These are phyloP conservation scores for Fusarium sp. DNA, from an alignment of 2,329 filamentous ascomycete genomes.

Conservation along the genomic window DNA sequence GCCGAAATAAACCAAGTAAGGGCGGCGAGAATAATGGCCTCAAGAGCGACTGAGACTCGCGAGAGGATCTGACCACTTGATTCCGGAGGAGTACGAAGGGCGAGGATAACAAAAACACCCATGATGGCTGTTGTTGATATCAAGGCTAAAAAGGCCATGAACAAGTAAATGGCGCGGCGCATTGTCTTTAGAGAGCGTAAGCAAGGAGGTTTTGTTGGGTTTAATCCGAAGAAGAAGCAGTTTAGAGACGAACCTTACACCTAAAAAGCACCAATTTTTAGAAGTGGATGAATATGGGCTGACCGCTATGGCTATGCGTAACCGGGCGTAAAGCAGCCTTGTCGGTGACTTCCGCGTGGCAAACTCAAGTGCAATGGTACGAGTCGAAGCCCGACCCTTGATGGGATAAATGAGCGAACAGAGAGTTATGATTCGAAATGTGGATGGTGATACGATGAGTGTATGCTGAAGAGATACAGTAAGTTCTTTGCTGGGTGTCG, in stretches of 20 bases:
- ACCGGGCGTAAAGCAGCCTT: conserved; percentile 13
- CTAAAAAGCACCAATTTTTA: conserved; percentile 4
- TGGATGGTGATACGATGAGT: not conserved
- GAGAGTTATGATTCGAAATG: not conserved
- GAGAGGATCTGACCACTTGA: conserved; percentile 38
- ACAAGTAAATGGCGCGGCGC: conserved; percentile 31
- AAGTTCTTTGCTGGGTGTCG: not conserved
- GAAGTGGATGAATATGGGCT: not conserved
- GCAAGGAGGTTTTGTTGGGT: not conserved
- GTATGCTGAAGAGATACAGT: not conserved
- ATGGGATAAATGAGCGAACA: too few relatives aligned
- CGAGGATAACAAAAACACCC: conserved; percentile 34
- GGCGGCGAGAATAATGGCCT: conserved; percentile 40
- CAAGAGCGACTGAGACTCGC: conserved; percentile 41
- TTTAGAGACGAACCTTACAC: conserved; percentile 27
- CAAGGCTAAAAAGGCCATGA: conserved; percentile 32
- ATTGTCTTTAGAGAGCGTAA: conserved; percentile 20
- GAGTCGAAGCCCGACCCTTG: too few relatives aligned
- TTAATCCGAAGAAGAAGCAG: conserved; percentile 5
- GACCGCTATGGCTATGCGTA: conserved; percentile 20
- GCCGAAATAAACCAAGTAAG: conserved; percentile 49
- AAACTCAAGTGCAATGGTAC: not conserved
- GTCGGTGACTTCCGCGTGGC: conserved; percentile 5
- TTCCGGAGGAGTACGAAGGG: conserved; percentile 24
- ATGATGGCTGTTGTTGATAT: conserved; percentile 34